Evolutionary conservation across 768 basidiomycete species (phyloP).

Genomic region (Astraeus odoratus): DNA sequence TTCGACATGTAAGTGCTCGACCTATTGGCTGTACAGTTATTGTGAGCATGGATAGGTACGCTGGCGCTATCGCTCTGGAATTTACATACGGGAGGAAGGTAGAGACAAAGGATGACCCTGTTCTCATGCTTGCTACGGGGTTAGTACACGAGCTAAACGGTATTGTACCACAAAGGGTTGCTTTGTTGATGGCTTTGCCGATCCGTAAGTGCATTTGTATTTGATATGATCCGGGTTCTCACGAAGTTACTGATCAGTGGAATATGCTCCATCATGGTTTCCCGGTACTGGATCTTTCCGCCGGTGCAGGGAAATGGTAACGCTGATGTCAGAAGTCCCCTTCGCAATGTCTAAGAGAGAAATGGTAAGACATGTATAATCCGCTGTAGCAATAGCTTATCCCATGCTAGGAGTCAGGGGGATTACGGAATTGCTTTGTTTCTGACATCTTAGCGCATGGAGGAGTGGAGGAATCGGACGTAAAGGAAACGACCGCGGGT

Average conservation of each 20-base stretch:
- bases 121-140: not conserved
- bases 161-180: conserved; percentile 2
- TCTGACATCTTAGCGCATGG: not conserved
- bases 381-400: not conserved
- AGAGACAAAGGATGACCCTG: not conserved
- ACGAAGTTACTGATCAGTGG: not conserved
- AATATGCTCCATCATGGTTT: not conserved
- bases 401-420: not conserved
- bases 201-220: not conserved
- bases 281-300: not conserved
- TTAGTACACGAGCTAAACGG: not conserved
- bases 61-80: conserved; percentile 20
- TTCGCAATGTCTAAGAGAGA: not conserved
- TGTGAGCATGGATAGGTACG: not conserved
- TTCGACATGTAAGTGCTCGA: conserved; percentile 10
- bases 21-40: not conserved
- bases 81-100: conserved; percentile 4
- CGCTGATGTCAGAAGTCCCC: not conserved
- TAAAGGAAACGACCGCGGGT: not conserved
- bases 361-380: not conserved
- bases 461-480: not conserved
- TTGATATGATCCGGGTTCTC: not conserved
- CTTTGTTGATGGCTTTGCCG: conserved; percentile 5
- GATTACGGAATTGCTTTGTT: not conserved
- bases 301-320: not conserved